Conservation (phyloP, 805 yeast genomes). For the Starmerella kuoi region DNA sequence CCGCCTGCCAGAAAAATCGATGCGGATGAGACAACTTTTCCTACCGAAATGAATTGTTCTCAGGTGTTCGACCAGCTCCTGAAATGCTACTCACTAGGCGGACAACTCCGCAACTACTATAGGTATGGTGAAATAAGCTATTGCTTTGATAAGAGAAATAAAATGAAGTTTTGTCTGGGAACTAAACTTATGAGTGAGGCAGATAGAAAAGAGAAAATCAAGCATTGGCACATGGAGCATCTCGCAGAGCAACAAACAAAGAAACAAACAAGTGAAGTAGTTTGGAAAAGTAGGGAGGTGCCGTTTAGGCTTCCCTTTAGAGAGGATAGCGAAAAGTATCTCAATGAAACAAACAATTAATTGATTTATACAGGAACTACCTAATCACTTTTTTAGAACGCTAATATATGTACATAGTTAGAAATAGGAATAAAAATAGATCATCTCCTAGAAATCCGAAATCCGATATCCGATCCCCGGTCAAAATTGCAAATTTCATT, state of each 20-base stretch:
- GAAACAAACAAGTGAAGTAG: constrained; percentile 68
- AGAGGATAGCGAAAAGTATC: constrained; percentile 17
- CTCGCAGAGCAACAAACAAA: constrained; percentile 45
- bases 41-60: constrained; percentile 51
- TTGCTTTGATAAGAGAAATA: constrained; percentile 58
- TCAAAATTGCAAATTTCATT: too few relatives aligned
- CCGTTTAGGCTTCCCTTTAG: constrained; percentile 33
- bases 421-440: too few relatives aligned
- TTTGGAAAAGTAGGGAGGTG: constrained; percentile 50
- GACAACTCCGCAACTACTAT: constrained; percentile 73
- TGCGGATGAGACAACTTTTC: constrained; percentile 22
- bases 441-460: too few relatives aligned
- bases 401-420: too few relatives aligned
- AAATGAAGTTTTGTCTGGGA: constrained; percentile 67
- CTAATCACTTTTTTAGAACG: too few relatives aligned
- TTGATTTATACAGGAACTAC: too few relatives aligned
- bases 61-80: constrained; percentile 81
- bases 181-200: constrained; percentile 47
- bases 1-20: background rate
- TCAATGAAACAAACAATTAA: constrained; percentile 3
- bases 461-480: too few relatives aligned
- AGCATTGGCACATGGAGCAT: constrained; percentile 55
- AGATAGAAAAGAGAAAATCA: constrained; percentile 40
- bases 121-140: constrained; percentile 66
- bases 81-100: constrained; percentile 81